Base-by-base conservation (phyloP, 1,284 basidiomycete species). In the Puccinia triticina region DNA sequence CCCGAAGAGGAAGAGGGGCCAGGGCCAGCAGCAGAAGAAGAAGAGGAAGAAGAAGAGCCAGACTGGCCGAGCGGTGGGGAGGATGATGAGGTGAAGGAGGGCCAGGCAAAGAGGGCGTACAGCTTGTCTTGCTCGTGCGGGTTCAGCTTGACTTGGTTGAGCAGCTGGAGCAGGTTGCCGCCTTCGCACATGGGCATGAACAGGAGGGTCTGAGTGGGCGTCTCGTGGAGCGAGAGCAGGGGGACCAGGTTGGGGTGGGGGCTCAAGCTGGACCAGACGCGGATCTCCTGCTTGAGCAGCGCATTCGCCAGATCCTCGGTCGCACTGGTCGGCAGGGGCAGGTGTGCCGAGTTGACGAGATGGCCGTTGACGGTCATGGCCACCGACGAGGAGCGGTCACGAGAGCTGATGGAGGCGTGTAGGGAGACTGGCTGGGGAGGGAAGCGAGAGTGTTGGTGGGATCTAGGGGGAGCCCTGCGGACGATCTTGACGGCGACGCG, bases 401-500 rank as follows among this genome's bases (percentile, higher is more conserved):
- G 50, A 67, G 79, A 72, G 82, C 77, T 48, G 83, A 82, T 66
- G 82, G 80, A 79, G 73, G 79, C 26, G 81, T 83, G 66, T 66
- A 55, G 74, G 2, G 77, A 61, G 11, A 77, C 61, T 23, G 48
- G 50, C 5, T 32, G 61, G 29, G 71, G 40, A 21, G 46, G 18
- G 26, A 55, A n/a, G 23, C 50, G 71, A 23, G 29, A 43, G 40
- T 43, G 26, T 32, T 46, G 55, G 57, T 23, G 26, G 29, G 32
- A 23, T 23, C 2, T 57, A 29, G 43, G 26, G n/a, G 46, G 16
- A 50, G 74, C 23, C 85, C 79, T 88, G 72, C 18, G 86, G 50
- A 95, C 91, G 84, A 95, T 93, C 87, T 95, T 95, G 87, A 94
- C 91, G 2, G 94, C 94, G 43, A 93, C 91, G 5, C 90, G 88